phyloP scores from a whole-genome alignment of 305 asterid genomes.

The Solanum hybrid region DNA sequence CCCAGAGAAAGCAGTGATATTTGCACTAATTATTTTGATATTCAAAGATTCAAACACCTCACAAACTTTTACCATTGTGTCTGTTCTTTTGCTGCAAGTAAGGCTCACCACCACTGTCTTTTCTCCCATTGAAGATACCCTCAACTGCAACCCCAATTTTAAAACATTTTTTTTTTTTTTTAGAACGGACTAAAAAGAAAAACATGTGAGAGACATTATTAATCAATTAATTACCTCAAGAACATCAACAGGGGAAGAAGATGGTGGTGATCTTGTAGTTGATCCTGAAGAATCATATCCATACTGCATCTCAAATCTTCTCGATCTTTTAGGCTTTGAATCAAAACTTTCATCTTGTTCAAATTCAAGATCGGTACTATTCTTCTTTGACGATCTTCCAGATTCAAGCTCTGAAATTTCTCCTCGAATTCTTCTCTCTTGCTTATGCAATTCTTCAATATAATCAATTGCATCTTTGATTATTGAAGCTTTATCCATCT shows the following conservation, averaged over 20 bases:
- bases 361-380: slow-evolving; percentile 14
- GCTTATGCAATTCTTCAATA: slow-evolving; percentile 45
- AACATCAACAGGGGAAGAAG: slow-evolving; percentile 39
- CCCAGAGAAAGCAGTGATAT: slow-evolving; percentile 51
- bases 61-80: slow-evolving; percentile 67
- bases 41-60: slow-evolving; percentile 63
- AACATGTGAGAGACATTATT: not conserved
- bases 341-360: slow-evolving; percentile 20
- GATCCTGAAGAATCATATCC: slow-evolving; percentile 17
- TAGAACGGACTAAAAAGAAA: not conserved
- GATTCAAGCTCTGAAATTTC: slow-evolving; percentile 58
- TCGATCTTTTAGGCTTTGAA: slow-evolving; percentile 42
- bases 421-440: slow-evolving; percentile 41
- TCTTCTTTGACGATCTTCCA: slow-evolving; percentile 12
- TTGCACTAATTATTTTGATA: slow-evolving; percentile 67
- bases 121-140: slow-evolving; percentile 57
- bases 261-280: slow-evolving; percentile 11
- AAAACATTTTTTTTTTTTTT: no score
- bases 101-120: slow-evolving; percentile 63
- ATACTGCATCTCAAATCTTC: slow-evolving; percentile 17
- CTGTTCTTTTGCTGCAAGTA: slow-evolving; percentile 52
- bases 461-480: slow-evolving; percentile 76
- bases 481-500: slow-evolving; percentile 93
- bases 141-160: slow-evolving; percentile 30
- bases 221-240: slow-evolving; percentile 41